phyloP scores from a whole-genome alignment of 1,284 basidiomycete genomes.

The Ustilago tritici region DNA sequence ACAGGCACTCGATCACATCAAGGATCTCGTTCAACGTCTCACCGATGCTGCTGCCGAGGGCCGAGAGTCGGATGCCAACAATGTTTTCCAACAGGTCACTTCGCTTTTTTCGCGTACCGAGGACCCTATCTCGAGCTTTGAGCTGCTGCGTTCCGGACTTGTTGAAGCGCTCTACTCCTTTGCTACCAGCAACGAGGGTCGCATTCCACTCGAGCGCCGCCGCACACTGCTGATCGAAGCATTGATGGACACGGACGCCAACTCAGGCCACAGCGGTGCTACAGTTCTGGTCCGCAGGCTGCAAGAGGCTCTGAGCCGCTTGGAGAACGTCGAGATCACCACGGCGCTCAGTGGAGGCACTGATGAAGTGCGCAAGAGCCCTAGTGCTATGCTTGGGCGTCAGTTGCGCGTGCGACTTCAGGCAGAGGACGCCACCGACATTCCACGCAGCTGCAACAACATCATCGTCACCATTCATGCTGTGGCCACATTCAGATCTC shows the following conservation, averaged over 20 bases:
- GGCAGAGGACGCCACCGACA: constrained; percentile 59
- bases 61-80: constrained; percentile 47
- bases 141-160: constrained; percentile 90
- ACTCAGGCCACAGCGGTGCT: constrained; percentile 36
- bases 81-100: constrained; percentile 79
- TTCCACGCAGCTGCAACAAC: constrained; percentile 62
- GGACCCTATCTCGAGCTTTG: constrained; percentile 90
- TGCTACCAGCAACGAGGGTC: constrained; percentile 74
- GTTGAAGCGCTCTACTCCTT: constrained; percentile 88
- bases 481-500: constrained; percentile 63
- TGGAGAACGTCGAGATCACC: constrained; percentile 64
- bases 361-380: constrained; percentile 56
- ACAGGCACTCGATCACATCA: constrained; percentile 59
- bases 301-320: constrained; percentile 65
- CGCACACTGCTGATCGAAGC: constrained; percentile 50
- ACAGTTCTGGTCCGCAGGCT: constrained; percentile 55
- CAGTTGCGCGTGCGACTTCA: constrained; percentile 64
- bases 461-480: constrained; percentile 67
- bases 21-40: constrained; percentile 46
- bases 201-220: constrained; percentile 40
- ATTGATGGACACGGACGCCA: constrained; percentile 41
- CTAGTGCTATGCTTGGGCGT: constrained; percentile 57
- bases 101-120: constrained; percentile 80
- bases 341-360: constrained; percentile 48
- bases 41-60: constrained; percentile 72